Conservation (phyloP, 2,329 filamentous ascomycete species). For the Colletotrichum horii region DNA sequence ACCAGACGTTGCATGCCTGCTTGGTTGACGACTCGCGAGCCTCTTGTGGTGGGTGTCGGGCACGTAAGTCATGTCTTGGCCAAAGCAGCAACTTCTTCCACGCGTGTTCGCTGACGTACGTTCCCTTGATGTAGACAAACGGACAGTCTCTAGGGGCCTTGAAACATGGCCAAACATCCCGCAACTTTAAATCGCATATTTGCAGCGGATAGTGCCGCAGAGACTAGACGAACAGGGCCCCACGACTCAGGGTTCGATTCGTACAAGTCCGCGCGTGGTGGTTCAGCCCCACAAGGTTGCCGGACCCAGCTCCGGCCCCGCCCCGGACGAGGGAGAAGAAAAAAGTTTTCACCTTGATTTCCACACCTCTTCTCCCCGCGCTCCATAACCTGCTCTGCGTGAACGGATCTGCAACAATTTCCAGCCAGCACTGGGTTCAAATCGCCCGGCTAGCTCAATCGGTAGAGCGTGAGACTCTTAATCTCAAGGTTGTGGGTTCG, state of each 20-base stretch:
- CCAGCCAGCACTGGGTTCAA: slow-evolving; percentile 17
- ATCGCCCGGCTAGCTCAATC: slow-evolving; percentile 68
- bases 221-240: neutral
- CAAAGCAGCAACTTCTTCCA: neutral
- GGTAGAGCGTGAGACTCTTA: slow-evolving; percentile 78
- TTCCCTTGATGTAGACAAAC: neutral
- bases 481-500: slow-evolving; percentile 65
- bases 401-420: neutral
- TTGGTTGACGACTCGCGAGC: neutral
- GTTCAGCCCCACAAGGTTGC: neutral
- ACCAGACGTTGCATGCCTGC: rapidly evolving
- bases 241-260: neutral
- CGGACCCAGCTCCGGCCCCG: neutral
- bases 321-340: neutral
- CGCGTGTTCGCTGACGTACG: neutral
- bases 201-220: neutral
- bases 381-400: neutral
- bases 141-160: neutral
- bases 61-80: neutral
- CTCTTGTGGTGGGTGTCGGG: neutral
- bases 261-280: neutral
- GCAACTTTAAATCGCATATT: neutral
- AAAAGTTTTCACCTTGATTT: neutral
- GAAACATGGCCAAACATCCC: neutral
- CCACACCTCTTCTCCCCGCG: neutral